Percentiles rank a stretch among this genome's conserved stretches.
These are phyloP conservation scores for Scheffersomyces insectosa DNA, from an alignment of 1,139 yeast species.

Conservation along the genomic window DNA sequence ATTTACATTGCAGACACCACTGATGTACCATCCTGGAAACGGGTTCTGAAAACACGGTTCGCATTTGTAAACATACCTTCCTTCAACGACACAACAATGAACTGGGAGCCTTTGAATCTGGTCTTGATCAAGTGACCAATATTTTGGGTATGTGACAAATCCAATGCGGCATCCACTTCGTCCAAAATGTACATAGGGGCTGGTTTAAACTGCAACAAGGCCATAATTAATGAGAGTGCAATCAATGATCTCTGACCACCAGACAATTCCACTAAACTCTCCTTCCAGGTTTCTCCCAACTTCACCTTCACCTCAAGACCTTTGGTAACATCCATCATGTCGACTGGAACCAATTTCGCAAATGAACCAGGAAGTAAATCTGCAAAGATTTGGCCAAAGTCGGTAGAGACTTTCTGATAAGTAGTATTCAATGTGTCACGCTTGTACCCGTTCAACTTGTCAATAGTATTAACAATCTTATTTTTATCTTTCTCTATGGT, in stretches of 20 bases:
- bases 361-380: slow-evolving; percentile 88
- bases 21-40: slow-evolving; percentile 96
- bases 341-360: slow-evolving; percentile 84
- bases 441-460: slow-evolving; percentile 84
- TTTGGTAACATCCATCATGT: slow-evolving; percentile 77
- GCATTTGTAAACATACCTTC: slow-evolving; percentile 99
- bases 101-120: slow-evolving; percentile 91
- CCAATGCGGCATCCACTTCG: slow-evolving; percentile 98
- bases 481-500: slow-evolving; percentile 89
- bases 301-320: slow-evolving; percentile 93
- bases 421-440: slow-evolving; percentile 80
- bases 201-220: slow-evolving; percentile 89
- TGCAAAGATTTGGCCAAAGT: slow-evolving; percentile 90
- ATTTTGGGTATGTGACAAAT: slow-evolving; percentile 94
- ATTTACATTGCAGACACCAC: slow-evolving; percentile 66
- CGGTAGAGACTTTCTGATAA: slow-evolving; percentile 80
- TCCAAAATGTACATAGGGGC: slow-evolving; percentile 98
- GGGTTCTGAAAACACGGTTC: slow-evolving; percentile 85
- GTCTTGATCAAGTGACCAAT: slow-evolving; percentile 96
- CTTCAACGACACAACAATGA: slow-evolving; percentile 92
- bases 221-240: slow-evolving; percentile 88
- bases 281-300: slow-evolving; percentile 94
- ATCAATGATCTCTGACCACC: slow-evolving; percentile 97
- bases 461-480: slow-evolving; percentile 86
- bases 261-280: slow-evolving; percentile 88